A percentile compares a stretch with the other conserved stretches of the same genome.
Conservation (phyloP, 371 early-diverging fungal species). For the Apophysomyces elegans region DNA sequence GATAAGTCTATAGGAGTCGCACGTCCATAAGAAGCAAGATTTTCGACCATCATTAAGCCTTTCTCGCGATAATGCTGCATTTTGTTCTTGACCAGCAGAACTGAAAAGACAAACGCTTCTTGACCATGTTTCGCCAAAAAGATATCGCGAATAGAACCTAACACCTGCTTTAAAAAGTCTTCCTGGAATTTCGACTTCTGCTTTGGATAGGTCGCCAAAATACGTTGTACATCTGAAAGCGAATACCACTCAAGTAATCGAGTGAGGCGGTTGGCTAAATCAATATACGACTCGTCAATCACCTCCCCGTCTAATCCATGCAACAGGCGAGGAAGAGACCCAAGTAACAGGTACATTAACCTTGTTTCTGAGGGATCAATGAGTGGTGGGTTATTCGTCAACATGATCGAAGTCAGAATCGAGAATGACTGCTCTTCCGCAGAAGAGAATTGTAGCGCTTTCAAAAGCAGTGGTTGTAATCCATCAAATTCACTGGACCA, state of each 20-base stretch:
- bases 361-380: constrained; percentile 69
- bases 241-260: constrained; percentile 58
- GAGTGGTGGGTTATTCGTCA: constrained; percentile 62
- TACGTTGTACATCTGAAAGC: constrained; percentile 52
- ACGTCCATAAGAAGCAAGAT: constrained; percentile 56
- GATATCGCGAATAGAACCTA: constrained; percentile 61
- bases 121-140: constrained; percentile 69
- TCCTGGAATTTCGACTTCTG: constrained; percentile 71
- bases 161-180: constrained; percentile 74
- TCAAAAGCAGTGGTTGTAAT: constrained; percentile 74
- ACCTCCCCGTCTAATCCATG: constrained; percentile 61
- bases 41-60: constrained; percentile 65
- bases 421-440: constrained; percentile 59
- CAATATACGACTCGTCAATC: constrained; percentile 27
- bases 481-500: constrained; percentile 83
- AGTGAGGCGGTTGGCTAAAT: constrained; percentile 54
- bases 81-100: constrained; percentile 69
- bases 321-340: constrained; percentile 68
- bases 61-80: constrained; percentile 65
- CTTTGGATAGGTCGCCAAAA: constrained; percentile 66
- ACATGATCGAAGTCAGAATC: constrained; percentile 44
- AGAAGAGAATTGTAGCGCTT: constrained; percentile 69
- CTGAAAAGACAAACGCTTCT: constrained; percentile 65
- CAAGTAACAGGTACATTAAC: constrained; percentile 68
- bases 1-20: constrained; percentile 43